A percentile compares a stretch with the other conserved stretches of the same genome.
Evolutionary conservation across 495 filamentous ascomycete species (phyloP).

Genomic region (Aspergillus sclerotioniger): DNA sequence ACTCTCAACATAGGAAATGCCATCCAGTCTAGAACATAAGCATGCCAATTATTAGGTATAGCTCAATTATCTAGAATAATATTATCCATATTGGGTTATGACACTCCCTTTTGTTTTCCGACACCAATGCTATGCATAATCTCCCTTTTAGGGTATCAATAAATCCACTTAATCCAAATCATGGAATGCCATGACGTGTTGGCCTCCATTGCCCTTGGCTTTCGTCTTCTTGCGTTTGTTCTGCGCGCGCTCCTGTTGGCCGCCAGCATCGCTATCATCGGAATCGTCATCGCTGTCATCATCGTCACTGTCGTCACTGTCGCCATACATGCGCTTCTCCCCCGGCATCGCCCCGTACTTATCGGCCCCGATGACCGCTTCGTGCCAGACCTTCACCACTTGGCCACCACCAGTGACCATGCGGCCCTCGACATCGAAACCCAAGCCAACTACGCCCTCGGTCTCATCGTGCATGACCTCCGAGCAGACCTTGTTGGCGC

Average conservation of each 20-base stretch:
- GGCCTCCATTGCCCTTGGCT: slow-evolving; percentile 52
- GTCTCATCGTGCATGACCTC: slow-evolving; percentile 76
- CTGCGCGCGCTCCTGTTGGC: slow-evolving; percentile 37
- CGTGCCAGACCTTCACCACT: slow-evolving; percentile 82
- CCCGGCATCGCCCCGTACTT: slow-evolving; percentile 38
- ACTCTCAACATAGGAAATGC: no score
- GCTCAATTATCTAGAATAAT: not conserved
- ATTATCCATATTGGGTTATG: not conserved
- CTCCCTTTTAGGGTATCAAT: slow-evolving; percentile 25
- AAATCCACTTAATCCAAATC: slow-evolving; percentile 56
- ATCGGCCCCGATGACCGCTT: slow-evolving; percentile 40
- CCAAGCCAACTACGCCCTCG: slow-evolving; percentile 74
- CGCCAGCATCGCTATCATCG: slow-evolving; percentile 43
- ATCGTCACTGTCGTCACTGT: slow-evolving; percentile 44
- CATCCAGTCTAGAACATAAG: no score
- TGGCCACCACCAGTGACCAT: slow-evolving; percentile 84
- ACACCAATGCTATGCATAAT: slow-evolving; percentile 1
- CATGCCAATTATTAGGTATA: not conserved
- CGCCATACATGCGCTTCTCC: slow-evolving; percentile 37
- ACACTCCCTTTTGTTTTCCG: not conserved
- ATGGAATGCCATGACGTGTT: slow-evolving; percentile 61
- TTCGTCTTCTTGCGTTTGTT: slow-evolving; percentile 61
- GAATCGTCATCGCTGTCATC: slow-evolving; percentile 38
- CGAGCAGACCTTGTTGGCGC: slow-evolving; percentile 55
- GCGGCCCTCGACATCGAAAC: slow-evolving; percentile 77